Evolutionary conservation across 106 monocot genomes (phyloP), one percentile per base, ranked within the genome.

Genomic region (Dendrobium catenatum): DNA sequence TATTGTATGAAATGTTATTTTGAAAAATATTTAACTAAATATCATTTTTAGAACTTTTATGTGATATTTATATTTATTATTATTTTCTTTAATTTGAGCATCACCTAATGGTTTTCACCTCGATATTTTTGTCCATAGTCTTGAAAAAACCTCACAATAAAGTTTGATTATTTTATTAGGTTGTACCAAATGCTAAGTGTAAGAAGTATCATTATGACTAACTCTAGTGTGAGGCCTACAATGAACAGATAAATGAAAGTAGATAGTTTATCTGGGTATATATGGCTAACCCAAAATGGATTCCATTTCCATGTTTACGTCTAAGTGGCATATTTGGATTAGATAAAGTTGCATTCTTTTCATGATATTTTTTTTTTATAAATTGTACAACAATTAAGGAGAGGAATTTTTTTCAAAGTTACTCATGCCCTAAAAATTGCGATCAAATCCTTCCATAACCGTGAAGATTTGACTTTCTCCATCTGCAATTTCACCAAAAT

Each of bases 361-460:
- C 61, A 61, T 61, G 61, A n/a, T 61, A n/a, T 61, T 15, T 61
- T 61, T 61, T 55, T 61, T 55, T 40, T 47, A 10, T 55, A 19
- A 61, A 61, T 61, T 77, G 10, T 17, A 77, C 76, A 44, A 76
- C 10, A 77, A 46, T 77, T 24, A 41, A 47, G n/a, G 40, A n/a
- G 40, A 48, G 13, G 48, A 77, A 51, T 51, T 51, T 48, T 42
- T 42, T 77, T 22, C 10, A 22, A 44, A 77, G 19, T 29, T 56
- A 9, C 33, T 4, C 24, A 6, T 55, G 5, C 61, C 22, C 4
- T 61, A 19, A 31, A 31, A 31, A 31, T 31, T 31, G 31, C 31
- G 31, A 31, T 31, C 31, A 31, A 31, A 31, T 31, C 31, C 31
- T 31, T 31, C 31, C 31, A 31, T 31, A 31, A 31, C 31, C 31